These are phyloP conservation scores for Penicillium herquei DNA, from an alignment of 495 filamentous ascomycete genomes.

Conservation along the genomic window DNA sequence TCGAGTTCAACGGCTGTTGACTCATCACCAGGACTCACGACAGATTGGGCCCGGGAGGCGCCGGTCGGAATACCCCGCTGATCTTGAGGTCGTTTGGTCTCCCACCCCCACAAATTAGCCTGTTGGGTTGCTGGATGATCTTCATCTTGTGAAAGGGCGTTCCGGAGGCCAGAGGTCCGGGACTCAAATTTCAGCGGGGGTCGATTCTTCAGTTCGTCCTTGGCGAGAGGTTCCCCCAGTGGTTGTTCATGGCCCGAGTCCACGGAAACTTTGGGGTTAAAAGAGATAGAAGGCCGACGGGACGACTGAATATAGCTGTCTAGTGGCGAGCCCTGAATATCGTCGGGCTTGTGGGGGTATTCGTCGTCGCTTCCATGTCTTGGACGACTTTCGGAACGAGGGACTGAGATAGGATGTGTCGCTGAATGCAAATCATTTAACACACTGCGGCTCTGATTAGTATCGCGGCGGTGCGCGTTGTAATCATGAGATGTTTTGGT, in stretches of 20 bases:
- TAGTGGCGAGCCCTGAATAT: slow-evolving; percentile 39
- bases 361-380: slow-evolving; percentile 20
- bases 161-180: slow-evolving; percentile 41
- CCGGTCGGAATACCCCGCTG: slow-evolving; percentile 31
- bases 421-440: slow-evolving; percentile 45
- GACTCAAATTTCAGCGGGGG: slow-evolving; percentile 33
- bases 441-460: slow-evolving; percentile 47
- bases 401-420: slow-evolving; percentile 48
- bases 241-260: slow-evolving; percentile 37
- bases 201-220: slow-evolving; percentile 26
- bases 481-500: slow-evolving; percentile 42
- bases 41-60: slow-evolving; percentile 21
- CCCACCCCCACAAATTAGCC: slow-evolving; percentile 21
- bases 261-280: slow-evolving; percentile 39
- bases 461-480: slow-evolving; percentile 41
- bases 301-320: slow-evolving; percentile 40
- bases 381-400: slow-evolving; percentile 35
- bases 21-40: slow-evolving; percentile 25
- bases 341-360: slow-evolving; percentile 44
- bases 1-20: slow-evolving; percentile 30
- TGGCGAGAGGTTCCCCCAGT: slow-evolving; percentile 41
- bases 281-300: slow-evolving; percentile 42
- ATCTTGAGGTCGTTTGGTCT: slow-evolving; percentile 20
- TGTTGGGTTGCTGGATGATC: slow-evolving; percentile 12
- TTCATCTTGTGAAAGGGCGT: slow-evolving; percentile 38